A percentile compares a stretch with the other conserved stretches of the same genome.
Evolutionary conservation across 331 rosid genomes (phyloP).

Genomic region (Pyracantha coccinea): DNA sequence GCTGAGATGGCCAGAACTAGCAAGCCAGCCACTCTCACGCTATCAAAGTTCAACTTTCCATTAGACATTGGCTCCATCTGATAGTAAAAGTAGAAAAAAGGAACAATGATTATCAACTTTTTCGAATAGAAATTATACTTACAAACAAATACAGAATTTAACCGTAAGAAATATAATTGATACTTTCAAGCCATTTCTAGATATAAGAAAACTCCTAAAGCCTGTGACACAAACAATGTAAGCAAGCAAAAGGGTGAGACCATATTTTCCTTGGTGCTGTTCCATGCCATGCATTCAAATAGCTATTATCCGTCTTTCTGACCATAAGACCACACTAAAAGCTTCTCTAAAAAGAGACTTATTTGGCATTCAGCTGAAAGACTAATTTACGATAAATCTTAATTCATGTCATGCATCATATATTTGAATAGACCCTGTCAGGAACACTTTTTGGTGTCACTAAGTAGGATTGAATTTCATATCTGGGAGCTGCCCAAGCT

Average conservation of each 20-base stretch:
- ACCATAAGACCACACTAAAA: not conserved
- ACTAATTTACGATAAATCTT: not conserved
- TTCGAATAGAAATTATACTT: not conserved
- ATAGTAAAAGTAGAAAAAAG: constrained; percentile 2
- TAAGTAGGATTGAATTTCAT: not conserved
- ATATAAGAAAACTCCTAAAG: not conserved
- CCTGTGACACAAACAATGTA: not conserved
- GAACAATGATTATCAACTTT: not conserved
- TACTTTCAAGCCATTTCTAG: not conserved
- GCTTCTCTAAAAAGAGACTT: not conserved
- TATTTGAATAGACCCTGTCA: not conserved
- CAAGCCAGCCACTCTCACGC: constrained; percentile 48
- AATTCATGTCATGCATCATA: not conserved
- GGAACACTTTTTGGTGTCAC: not conserved
- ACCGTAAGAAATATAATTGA: not conserved
- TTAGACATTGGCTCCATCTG: constrained; percentile 68
- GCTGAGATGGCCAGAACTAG: constrained; percentile 71
- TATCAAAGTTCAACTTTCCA: constrained; percentile 51
- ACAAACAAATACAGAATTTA: not conserved
- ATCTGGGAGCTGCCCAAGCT: not conserved
- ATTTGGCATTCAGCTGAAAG: not conserved
- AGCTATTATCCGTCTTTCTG: not conserved
- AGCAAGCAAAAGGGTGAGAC: not conserved
- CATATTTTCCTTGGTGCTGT: not conserved
- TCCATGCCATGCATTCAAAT: not conserved